Conservation (phyloP, 257 asterid species). For the Asclepias syriaca region DNA sequence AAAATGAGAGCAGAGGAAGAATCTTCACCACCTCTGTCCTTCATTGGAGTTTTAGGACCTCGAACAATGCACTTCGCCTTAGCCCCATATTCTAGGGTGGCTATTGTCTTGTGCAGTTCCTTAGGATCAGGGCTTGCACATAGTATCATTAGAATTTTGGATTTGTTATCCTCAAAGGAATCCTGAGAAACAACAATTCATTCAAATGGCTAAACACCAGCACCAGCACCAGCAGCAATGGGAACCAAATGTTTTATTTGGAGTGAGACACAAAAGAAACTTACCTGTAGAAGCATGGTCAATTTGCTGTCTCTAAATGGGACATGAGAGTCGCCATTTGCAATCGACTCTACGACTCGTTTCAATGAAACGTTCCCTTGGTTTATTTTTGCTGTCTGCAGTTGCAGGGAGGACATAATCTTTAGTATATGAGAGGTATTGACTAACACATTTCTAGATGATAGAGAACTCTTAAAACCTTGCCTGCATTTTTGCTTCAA, state of each 20-base stretch:
- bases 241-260: neutral
- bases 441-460: neutral
- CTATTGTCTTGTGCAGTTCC: constrained; percentile 86
- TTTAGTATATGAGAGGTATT: neutral
- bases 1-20: constrained; percentile 60
- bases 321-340: constrained; percentile 94
- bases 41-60: constrained; percentile 65
- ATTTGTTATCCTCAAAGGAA: constrained; percentile 86
- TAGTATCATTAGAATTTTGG: constrained; percentile 87
- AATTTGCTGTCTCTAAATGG: constrained; percentile 97
- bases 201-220: constrained; percentile 10
- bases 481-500: constrained; percentile 96
- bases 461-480: neutral
- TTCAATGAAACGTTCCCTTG: constrained; percentile 86
- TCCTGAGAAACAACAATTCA: constrained; percentile 42
- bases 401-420: constrained; percentile 8
- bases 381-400: constrained; percentile 90
- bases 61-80: constrained; percentile 94
- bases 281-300: constrained; percentile 97
- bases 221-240: neutral
- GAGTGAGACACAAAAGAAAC: neutral
- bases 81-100: constrained; percentile 91
- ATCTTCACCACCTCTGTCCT: constrained; percentile 71
- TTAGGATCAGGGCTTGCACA: constrained; percentile 96
- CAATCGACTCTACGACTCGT: constrained; percentile 94